Evolutionary conservation across 2,329 filamentous ascomycete species (phyloP).

Genomic region (Didymella pomorum): DNA sequence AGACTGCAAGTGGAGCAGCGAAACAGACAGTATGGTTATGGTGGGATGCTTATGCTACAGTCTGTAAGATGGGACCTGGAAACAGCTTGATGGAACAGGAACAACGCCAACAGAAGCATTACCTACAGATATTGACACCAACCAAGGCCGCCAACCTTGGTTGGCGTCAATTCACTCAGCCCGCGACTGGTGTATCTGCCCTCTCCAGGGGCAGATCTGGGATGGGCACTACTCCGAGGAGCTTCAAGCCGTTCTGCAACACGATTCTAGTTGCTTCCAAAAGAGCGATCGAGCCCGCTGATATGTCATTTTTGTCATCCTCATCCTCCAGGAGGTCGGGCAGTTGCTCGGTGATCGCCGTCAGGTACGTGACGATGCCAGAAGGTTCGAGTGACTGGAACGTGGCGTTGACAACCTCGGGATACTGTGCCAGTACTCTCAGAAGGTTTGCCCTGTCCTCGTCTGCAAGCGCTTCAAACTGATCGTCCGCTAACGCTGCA

Average conservation of each 20-base stretch:
- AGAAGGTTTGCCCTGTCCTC: constrained; percentile 40
- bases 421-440: constrained; percentile 42
- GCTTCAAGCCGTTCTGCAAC: constrained; percentile 41
- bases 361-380: constrained; percentile 40
- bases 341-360: constrained; percentile 37
- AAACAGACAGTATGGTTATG: too few relatives aligned
- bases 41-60: too few relatives aligned
- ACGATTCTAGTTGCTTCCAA: constrained; percentile 42
- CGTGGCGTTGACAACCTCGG: constrained; percentile 37
- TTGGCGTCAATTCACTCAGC: not conserved
- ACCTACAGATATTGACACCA: too few relatives aligned
- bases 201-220: constrained; percentile 24
- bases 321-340: constrained; percentile 32
- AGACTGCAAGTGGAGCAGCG: too few relatives aligned
- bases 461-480: constrained; percentile 33
- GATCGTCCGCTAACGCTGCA: constrained; percentile 30
- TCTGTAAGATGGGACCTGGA: too few relatives aligned
- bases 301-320: constrained; percentile 24
- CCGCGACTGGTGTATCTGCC: constrained; percentile 37
- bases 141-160: too few relatives aligned
- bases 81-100: too few relatives aligned
- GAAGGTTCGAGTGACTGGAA: constrained; percentile 42
- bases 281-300: constrained; percentile 32
- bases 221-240: constrained; percentile 38
- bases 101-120: too few relatives aligned